phyloP scores from a whole-genome alignment of 2,329 filamentous ascomycete genomes.

The Trichoderma sp. region DNA sequence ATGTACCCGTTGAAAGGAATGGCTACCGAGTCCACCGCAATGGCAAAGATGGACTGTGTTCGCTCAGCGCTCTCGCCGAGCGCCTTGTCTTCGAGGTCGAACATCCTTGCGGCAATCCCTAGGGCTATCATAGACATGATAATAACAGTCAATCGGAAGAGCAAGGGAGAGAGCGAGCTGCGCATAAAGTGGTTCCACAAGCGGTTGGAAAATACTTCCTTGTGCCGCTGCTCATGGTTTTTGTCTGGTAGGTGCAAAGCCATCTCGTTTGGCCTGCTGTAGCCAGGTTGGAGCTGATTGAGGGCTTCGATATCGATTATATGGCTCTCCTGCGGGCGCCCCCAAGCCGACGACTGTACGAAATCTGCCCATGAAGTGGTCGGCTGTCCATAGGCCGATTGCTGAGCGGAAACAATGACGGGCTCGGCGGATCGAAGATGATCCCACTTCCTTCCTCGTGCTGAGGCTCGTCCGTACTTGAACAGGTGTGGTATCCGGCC shows the following conservation, averaged over 20 bases:
- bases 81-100: constrained; percentile 55
- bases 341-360: constrained; percentile 55
- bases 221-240: constrained; percentile 34
- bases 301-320: constrained; percentile 50
- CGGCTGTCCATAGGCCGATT: constrained; percentile 43
- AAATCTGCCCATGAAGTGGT: constrained; percentile 55
- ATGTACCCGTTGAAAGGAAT: constrained; percentile 91
- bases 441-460: constrained; percentile 58
- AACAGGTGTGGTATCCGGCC: constrained; percentile 49
- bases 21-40: constrained; percentile 85
- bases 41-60: constrained; percentile 82
- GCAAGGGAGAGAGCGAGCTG: constrained; percentile 81
- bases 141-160: constrained; percentile 80
- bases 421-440: constrained; percentile 60
- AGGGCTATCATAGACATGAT: constrained; percentile 81
- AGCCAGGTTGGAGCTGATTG: constrained; percentile 49
- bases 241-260: constrained; percentile 34
- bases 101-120: constrained; percentile 75
- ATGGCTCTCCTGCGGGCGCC: constrained; percentile 50
- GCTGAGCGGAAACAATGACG: constrained; percentile 56
- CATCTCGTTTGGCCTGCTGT: constrained; percentile 42
- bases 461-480: constrained; percentile 48
- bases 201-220: constrained; percentile 50
- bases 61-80: constrained; percentile 54
- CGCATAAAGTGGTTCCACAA: constrained; percentile 70